Percentiles rank a stretch among this genome's conserved stretches.
phyloP scores from a whole-genome alignment of 257 asterid species.

The Capsicum rhomboideum region DNA sequence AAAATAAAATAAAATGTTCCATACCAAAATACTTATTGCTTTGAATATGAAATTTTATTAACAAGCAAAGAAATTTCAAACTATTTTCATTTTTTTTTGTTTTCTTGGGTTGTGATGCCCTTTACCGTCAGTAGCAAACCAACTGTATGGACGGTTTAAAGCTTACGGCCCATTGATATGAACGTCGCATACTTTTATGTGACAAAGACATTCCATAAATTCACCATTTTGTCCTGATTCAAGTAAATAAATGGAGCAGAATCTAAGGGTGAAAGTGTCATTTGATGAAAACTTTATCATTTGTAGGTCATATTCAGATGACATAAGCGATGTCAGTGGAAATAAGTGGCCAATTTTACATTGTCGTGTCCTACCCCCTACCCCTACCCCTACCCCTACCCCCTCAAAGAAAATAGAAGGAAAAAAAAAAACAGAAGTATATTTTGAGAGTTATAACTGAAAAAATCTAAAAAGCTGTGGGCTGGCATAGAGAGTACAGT shows the following conservation, averaged over 20 bases:
- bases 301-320: conserved; percentile 9
- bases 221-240: conserved; percentile 22
- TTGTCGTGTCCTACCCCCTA: conserved; percentile 45
- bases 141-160: conserved; percentile 25
- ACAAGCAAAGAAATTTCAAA: too few species aligned
- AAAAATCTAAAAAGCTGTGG: conserved; percentile 7
- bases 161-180: conserved; percentile 28
- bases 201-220: conserved; percentile 25
- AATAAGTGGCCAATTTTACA: conserved; percentile 41
- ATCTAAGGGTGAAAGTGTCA: not conserved
- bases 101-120: conserved; percentile 12
- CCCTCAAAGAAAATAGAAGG: too few species aligned
- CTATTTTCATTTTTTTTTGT: not conserved
- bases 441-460: not conserved
- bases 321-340: conserved; percentile 19
- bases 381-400: not conserved
- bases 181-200: conserved; percentile 38
- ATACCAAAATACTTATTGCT: too few species aligned
- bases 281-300: not conserved
- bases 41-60: too few species aligned
- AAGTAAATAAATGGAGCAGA: not conserved
- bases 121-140: conserved; percentile 16
- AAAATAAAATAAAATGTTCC: too few species aligned
- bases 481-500: conserved; percentile 5
- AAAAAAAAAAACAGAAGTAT: not conserved